These are phyloP conservation scores for Cyanidium caldarium DNA, from an alignment of 23 red algal genomes.

Conservation along the genomic window DNA sequence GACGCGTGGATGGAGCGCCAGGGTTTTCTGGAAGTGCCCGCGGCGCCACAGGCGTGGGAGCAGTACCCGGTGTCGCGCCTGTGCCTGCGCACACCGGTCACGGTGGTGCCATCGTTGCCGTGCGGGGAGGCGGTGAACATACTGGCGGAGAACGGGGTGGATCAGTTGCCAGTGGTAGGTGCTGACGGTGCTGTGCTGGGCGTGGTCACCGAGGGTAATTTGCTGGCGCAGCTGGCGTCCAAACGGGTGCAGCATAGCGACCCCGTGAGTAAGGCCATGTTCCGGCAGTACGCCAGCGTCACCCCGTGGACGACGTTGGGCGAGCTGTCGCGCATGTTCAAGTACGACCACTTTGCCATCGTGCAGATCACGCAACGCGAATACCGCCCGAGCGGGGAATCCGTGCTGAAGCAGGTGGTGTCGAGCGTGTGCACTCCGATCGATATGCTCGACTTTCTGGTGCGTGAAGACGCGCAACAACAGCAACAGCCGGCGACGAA, in stretches of 20 bases:
- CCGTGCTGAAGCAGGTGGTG: conserved; percentile 6
- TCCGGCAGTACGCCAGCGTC: conserved; percentile 14
- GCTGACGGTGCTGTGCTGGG: conserved; percentile 16
- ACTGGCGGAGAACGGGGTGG: conserved; percentile 6
- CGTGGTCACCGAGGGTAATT: conserved; percentile 22
- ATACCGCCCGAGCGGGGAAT: conserved; percentile 7
- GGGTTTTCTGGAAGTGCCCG: conserved; percentile 6
- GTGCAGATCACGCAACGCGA: conserved; percentile 3
- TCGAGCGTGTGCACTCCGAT: conserved; percentile 18
- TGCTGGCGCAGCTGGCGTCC: conserved; percentile 10
- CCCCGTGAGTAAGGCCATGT: conserved; percentile 15
- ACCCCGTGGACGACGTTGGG: conserved; percentile 12
- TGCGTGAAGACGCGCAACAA: no score
- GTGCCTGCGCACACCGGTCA: conserved; percentile 16
- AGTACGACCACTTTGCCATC: conserved; percentile 20
- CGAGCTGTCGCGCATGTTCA: conserved; percentile 20
- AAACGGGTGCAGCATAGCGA: conserved; percentile 9
- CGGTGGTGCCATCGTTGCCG: neutral
- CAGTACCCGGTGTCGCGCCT: conserved; percentile 12
- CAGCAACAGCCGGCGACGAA: no score
- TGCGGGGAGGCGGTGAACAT: conserved; percentile 21
- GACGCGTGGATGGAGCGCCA: conserved; percentile 19
- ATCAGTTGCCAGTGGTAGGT: conserved; percentile 21
- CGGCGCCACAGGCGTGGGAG: conserved; percentile 13
- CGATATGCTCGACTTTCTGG: conserved; percentile 19